Evolutionary conservation across 2,329 filamentous ascomycete species (phyloP), one percentile per base, ranked within the genome.

Genomic region (Verticillium dahliae): DNA sequence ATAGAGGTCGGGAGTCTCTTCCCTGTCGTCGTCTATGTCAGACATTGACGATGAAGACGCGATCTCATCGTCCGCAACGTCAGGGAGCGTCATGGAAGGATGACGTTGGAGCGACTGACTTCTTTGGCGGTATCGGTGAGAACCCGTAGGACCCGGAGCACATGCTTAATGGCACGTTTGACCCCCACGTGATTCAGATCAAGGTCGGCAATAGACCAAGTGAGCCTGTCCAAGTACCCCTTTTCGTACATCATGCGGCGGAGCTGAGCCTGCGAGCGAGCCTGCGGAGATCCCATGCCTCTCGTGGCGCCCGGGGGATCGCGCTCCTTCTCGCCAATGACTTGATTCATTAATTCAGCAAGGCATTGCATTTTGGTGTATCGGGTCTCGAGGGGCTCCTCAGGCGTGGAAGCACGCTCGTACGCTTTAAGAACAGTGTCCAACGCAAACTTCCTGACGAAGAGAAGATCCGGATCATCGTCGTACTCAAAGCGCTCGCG

Each of bases 231-330:
- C 64, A 98, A 88, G 72, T 95, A 97, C 61, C 96, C 92, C 78
- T 98, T 99, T 76, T 99, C 95, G 69, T 96, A 98, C 95, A 99
- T 99, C 63, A 97, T 87, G 67, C 92, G 91, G 38, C 91, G 89
- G 67, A 99, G 84, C 70, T 97, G 92, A 68, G 90, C 88, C 65
- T 93, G 90, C 7, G 92, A 93, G 54, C 81, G 79, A 31, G 74
- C 71, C 55, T 78, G 70, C 3, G 72, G 66, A 9, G 73, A 73
- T 18, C 73, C 71, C 14, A 68, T 62, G 35, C 69, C 66, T 63
- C 73, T 70, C 60, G 78, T 65, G 68, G 74, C 63, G 65, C 76
- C 76, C 3, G 41, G 41, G 56, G 80, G 80, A 15, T 85, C 82
- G 68, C 85, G 90, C 14, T 92, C 86, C 72, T 90, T 90, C 55